Evolutionary conservation across 495 filamentous ascomycete genomes (phyloP), one percentile per base, ranked within the genome.

Genomic region (Aspergillus indologenus): DNA sequence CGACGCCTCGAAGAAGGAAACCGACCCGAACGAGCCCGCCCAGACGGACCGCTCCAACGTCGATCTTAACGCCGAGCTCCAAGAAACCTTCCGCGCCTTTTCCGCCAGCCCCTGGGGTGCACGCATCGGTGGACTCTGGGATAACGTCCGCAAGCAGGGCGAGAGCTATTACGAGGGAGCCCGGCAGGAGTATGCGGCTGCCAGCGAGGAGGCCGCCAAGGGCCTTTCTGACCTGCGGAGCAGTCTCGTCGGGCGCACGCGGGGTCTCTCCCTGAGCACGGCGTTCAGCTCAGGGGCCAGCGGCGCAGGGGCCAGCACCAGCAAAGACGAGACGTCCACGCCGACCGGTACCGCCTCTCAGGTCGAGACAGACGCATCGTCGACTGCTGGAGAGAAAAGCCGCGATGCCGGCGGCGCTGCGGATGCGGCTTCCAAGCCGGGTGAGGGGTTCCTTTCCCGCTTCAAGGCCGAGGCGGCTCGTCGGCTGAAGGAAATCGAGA

Each of bases 31-130:
- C 45, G 66, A 68, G 34, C 31, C 72, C 26, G 19, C 67, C 45
- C 60, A 61, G 20, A 53, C 56, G 71, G 57, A 79, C 75, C 65
- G 71, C 71, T 56, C 76, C 45, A 76, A 82, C 63, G 63, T 81
- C 51, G 85, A 85, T 40, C 81, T 98, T 23, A 96, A 96, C 72
- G 81, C 81, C 66, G 94, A 99, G 68, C 81, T 99, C 58, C 89
- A 96, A 74, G 91, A 97, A 74, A 93, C 93, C 18, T 98, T 97
- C 77, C 91, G 89, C 62, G 92, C 92, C 24, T 89, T 98, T 68
- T 93, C 90, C 23, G 83, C 83, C 59, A 94, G 90, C 64, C 90
- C 90, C 20, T 98, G 95, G 94, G 94, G 92, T 31, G 84, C 86
- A 19, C 83, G 83, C 65, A 85, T 99, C 43, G 93, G 93, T 22